A percentile compares a stretch with the other conserved stretches of the same genome.
phyloP scores from a whole-genome alignment of 768 basidiomycete genomes.

The Panus rudis region DNA sequence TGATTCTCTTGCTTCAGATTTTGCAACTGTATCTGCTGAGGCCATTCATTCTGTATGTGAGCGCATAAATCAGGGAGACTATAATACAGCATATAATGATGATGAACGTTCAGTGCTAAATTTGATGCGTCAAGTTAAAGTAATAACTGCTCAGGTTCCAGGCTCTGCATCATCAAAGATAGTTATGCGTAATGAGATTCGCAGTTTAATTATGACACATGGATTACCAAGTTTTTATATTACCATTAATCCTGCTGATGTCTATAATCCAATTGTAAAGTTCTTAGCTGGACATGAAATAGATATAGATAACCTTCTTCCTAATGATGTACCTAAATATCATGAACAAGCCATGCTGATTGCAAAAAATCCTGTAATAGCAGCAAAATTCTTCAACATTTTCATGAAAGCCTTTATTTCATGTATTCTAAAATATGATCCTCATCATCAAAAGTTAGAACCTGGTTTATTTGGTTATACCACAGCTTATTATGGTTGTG shows the following conservation, averaged over 20 bases:
- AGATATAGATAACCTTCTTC: slow-evolving; percentile 26
- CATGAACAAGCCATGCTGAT: slow-evolving; percentile 28
- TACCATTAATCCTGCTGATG: slow-evolving; percentile 39
- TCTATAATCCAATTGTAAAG: slow-evolving; percentile 35
- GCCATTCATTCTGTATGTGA: slow-evolving; percentile 21
- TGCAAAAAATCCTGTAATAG: slow-evolving; percentile 33
- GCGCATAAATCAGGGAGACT: no score
- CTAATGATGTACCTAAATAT: slow-evolving; percentile 22
- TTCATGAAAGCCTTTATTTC: slow-evolving; percentile 26
- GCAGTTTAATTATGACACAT: slow-evolving; percentile 24
- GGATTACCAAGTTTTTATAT: slow-evolving; percentile 36
- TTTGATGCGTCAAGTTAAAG: slow-evolving; percentile 18
- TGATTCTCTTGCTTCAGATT: slow-evolving; percentile 16
- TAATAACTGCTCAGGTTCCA: slow-evolving; percentile 12
- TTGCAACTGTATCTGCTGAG: slow-evolving; percentile 20
- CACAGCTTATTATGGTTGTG: slow-evolving; percentile 30
- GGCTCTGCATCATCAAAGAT: slow-evolving; percentile 26
- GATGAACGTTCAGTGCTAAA: slow-evolving; percentile 26
- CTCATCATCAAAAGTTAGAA: no score
- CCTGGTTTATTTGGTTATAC: slow-evolving; percentile 28
- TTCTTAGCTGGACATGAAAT: slow-evolving; percentile 31
- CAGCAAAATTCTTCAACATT: slow-evolving; percentile 36
- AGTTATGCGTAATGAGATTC: slow-evolving; percentile 31
- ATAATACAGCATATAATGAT: slow-evolving; percentile 9
- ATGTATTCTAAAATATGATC: background rate